Evolutionary conservation across 169 alveolate genomes (phyloP), one percentile per base, ranked within the genome.

Genomic region (Fabrea salina): DNA sequence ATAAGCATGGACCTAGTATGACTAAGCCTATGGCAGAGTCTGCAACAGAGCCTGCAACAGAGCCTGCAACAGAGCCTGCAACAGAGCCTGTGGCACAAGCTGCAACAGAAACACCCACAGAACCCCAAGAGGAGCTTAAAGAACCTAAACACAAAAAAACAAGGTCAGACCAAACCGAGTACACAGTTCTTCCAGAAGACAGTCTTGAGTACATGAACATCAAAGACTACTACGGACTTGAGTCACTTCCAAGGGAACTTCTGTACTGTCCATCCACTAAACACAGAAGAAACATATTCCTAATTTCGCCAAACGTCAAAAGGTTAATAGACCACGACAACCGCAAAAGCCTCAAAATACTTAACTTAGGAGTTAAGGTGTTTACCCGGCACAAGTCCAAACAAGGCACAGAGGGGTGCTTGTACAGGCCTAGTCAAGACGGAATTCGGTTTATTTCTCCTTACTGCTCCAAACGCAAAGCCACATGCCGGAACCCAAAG

Each of bases 351-450:
- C 74, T 61, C 0, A 61, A 61, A 35, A 35, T 61, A 35, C 49
- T 61, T 61, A 61, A 61, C 3, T 16, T 61, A 13, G 74, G 74
- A 35, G 74, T 61, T 11, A 13, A 13, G 2, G 43, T 51, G 11
- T 61, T 61, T 61, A 61, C 74, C 11, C 32, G 39, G 39, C 32
- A 61, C 32, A 61, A 37, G 25, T 27, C 32, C 13, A 61, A 61
- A 61, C 51, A 13, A n/a, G 13, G 37, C 13, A 61, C 32, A 3
- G 41, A 25, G 25, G 22, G 11, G n/a, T 61, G 74, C 32, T 33
- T 8, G 43, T 35, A 61, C 32, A 0, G 74, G 27, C 74, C 74
- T n/a, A 13, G 13, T 22, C 74, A 61, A 61, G 74, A 61, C 3
- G 74, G 54, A 1, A 2, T 61, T 1, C 74, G 54, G 25, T 61